Percentiles rank a stretch among this genome's conserved stretches.
Conservation (phyloP, 2,329 filamentous ascomycete species). For the Aspergillus neotritici region DNA sequence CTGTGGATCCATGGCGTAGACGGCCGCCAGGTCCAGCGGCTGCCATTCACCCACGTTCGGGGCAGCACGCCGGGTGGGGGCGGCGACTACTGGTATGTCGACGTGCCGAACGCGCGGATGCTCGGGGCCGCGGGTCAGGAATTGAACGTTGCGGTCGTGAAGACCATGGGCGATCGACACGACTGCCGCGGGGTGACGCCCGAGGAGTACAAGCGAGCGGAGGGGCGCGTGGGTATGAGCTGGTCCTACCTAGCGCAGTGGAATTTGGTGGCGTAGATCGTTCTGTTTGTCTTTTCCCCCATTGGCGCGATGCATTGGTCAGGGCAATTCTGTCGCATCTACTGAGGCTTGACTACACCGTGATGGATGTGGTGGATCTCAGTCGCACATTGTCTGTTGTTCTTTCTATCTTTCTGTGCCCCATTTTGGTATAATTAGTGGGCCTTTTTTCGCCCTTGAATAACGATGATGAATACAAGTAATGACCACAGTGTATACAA, state of each 20-base stretch:
- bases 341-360: not conserved
- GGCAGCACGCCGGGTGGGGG: conserved; percentile 51
- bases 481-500: too few species aligned
- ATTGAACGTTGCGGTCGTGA: conserved; percentile 60
- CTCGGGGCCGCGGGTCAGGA: conserved; percentile 66
- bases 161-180: conserved; percentile 43
- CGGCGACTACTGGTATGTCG: conserved; percentile 74
- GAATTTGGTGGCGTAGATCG: conserved; percentile 41
- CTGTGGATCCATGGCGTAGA: conserved; percentile 62
- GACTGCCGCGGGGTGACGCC: conserved; percentile 50
- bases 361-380: not conserved
- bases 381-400: not conserved
- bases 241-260: conserved; percentile 51
- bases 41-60: conserved; percentile 57
- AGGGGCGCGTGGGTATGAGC: conserved; percentile 44
- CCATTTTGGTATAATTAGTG: not conserved
- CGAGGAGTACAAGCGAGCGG: conserved; percentile 44
- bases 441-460: too few species aligned
- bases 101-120: conserved; percentile 58
- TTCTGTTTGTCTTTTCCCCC: not conserved
- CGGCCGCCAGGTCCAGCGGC: conserved; percentile 60
- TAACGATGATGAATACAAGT: too few species aligned
- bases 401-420: not conserved
- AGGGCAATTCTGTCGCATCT: not conserved
- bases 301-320: not conserved